Base-by-base conservation (phyloP, 352 stramenopile genomes). In the Phytophthora pluvialis region DNA sequence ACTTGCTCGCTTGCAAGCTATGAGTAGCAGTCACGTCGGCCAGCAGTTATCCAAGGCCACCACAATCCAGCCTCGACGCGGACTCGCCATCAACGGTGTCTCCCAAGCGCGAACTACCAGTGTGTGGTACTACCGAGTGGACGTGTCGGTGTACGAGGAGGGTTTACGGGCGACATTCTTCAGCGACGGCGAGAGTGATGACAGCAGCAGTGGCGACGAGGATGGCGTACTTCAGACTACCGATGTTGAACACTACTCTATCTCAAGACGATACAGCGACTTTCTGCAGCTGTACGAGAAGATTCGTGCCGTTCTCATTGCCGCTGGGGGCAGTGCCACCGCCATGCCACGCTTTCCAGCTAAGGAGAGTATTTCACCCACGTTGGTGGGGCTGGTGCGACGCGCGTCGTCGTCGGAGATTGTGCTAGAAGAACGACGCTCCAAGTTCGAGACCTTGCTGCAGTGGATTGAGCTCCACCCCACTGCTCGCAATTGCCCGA, bases 61-160 rank as follows among this genome's bases (percentile, higher is more conserved):
- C 13, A 21, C 21, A 9, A 35, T 9, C 11, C 25, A 35, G 12
- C 26, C 44, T 50, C 44, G 15, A 50, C 44, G 26, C 13, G 15
- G 44, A 21, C 11, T 50, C 1, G 13, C 26, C 10, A 36, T 36
- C 13, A 50, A 16, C 7, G 12, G 44, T n/a, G 44, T 50, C 16
- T 50, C 42, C 26, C 42, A 32, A 48, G 42, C 42, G 25, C 3
- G 9, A 16, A 48, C 21, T 48, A 18, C 21, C 18, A 48, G 42
- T 8, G 42, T 48, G 13, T 50, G 44, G 26, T 50, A 50, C 13
- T 50, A 48, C 15, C 21, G 42, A 48, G 44, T 50, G 7, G 44
- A 36, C 18, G 44, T 50, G 12, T 50, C 44, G 4, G 44, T 50
- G 26, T 50, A 50, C 4, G 44, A 50, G 3, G 18, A 50, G 13